A percentile compares a stretch with the other conserved stretches of the same genome.
phyloP scores from a whole-genome alignment of 129 eudicot species.

The Solidago caesia region DNA sequence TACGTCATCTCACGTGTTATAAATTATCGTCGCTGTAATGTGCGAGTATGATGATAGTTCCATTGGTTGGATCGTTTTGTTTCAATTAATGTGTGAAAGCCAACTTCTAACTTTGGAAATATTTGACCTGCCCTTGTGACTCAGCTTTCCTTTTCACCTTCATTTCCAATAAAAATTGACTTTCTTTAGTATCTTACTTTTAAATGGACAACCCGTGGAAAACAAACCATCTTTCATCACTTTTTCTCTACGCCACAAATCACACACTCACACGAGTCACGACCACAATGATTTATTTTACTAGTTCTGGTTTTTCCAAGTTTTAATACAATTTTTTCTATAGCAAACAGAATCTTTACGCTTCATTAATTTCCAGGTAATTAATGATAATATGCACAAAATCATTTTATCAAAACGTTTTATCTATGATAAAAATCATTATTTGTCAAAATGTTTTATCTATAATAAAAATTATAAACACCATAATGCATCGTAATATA shows the following conservation, averaged over 20 bases:
- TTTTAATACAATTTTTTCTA: too few relatives aligned
- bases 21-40: too few relatives aligned
- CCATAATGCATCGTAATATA: too few relatives aligned
- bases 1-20: too few relatives aligned
- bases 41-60: too few relatives aligned
- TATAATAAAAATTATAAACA: too few relatives aligned
- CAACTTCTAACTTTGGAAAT: constrained; percentile 11
- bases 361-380: too few relatives aligned
- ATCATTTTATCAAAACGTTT: too few relatives aligned
- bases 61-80: neutral
- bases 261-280: neutral
- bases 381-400: too few relatives aligned
- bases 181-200: constrained; percentile 9
- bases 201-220: constrained; percentile 28
- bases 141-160: constrained; percentile 17
- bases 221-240: constrained; percentile 8
- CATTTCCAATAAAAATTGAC: constrained; percentile 20
- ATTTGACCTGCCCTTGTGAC: constrained; percentile 29
- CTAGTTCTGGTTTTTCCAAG: neutral
- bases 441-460: too few relatives aligned
- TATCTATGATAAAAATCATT: too few relatives aligned
- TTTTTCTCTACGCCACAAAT: constrained; percentile 7
- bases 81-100: neutral
- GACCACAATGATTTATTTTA: neutral
- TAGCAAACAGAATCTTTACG: too few relatives aligned